Conservation (phyloP, 495 filamentous ascomycete genomes). For the Hypoxylon trugodes region DNA sequence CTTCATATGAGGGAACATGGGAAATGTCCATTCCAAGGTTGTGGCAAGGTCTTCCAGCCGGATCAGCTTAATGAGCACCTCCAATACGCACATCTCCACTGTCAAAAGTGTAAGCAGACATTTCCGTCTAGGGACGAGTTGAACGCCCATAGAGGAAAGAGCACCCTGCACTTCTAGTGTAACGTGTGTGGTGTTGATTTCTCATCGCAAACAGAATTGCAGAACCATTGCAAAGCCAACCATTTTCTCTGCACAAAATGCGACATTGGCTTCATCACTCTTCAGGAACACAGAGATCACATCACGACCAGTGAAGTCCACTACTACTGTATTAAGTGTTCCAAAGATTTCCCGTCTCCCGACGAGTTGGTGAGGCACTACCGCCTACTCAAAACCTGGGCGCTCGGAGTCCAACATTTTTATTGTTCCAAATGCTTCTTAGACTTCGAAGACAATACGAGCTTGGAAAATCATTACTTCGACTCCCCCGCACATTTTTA, state of each 20-base stretch:
- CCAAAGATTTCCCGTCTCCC: neutral
- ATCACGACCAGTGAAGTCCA: neutral
- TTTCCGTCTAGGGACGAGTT: neutral
- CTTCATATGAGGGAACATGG: neutral
- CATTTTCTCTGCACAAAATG: constrained; percentile 11
- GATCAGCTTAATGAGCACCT: constrained; percentile 1
- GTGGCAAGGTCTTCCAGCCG: neutral
- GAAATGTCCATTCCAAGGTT: neutral
- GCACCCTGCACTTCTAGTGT: constrained; percentile 13
- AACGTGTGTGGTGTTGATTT: constrained; percentile 25
- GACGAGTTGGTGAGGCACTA: neutral
- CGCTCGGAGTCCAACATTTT: neutral
- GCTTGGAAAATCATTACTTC: constrained; percentile 3
- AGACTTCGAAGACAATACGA: neutral
- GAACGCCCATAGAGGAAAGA: neutral
- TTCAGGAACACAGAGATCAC: neutral
- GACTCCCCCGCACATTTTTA: neutral
- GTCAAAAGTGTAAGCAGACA: neutral
- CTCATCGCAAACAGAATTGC: neutral
- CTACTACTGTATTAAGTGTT: constrained; percentile 9
- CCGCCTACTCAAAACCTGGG: neutral
- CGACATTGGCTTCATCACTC: neutral
- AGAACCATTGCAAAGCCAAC: neutral
- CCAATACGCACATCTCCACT: neutral
- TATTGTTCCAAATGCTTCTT: constrained; percentile 7